Evolutionary conservation across 352 stramenopile genomes (phyloP).

Genomic region (Pythium biforme): DNA sequence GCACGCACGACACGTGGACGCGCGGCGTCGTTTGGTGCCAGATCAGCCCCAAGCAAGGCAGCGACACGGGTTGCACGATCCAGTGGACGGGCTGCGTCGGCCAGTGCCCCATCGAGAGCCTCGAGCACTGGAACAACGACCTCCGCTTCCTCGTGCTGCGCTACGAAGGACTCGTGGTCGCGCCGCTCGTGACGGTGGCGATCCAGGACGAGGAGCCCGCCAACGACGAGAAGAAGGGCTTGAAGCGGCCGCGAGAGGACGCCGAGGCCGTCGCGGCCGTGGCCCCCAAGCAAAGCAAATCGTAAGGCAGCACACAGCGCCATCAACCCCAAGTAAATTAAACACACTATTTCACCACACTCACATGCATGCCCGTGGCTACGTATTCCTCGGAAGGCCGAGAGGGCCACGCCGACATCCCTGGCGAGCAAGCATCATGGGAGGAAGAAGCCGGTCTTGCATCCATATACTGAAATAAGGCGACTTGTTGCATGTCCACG

Average conservation of each 20-base stretch:
- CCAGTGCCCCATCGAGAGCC: conserved; percentile 36
- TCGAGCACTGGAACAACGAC: conserved; percentile 55
- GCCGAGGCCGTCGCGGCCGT: conserved; percentile 1
- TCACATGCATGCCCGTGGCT: neutral
- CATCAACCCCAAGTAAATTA: neutral
- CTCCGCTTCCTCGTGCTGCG: conserved; percentile 63
- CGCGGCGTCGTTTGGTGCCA: conserved; percentile 48
- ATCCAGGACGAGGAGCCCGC: conserved; percentile 15
- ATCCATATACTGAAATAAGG: neutral
- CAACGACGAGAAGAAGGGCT: neutral
- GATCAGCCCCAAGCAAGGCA: conserved; percentile 32
- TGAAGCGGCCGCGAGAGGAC: conserved; percentile 2
- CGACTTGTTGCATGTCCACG: neutral
- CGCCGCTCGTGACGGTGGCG: conserved; percentile 28
- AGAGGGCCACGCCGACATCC: neutral
- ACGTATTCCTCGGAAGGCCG: neutral
- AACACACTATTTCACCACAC: neutral
- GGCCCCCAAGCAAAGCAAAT: conserved; percentile 1
- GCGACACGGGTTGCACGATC: conserved; percentile 36
- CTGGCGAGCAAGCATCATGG: neutral
- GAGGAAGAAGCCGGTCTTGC: neutral
- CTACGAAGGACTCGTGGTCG: conserved; percentile 56
- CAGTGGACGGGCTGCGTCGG: conserved; percentile 54
- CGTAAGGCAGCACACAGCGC: neutral
- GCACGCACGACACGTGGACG: conserved; percentile 47